Percentiles rank a stretch among this genome's conserved stretches.
phyloP scores from a whole-genome alignment of 2,329 filamentous ascomycete species.

The Parafenestella ontariensis region DNA sequence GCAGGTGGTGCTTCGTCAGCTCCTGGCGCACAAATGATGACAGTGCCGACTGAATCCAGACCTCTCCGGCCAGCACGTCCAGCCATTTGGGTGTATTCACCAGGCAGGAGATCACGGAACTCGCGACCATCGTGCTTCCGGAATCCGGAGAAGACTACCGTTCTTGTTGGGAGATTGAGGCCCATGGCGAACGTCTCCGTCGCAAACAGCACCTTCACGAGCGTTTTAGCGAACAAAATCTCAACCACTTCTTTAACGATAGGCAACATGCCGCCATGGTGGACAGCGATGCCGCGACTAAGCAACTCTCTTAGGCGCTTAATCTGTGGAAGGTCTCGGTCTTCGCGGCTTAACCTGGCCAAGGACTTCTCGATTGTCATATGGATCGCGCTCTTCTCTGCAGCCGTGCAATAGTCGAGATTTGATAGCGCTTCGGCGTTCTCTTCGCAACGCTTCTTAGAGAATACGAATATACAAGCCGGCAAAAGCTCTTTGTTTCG shows the following conservation, averaged over 20 bases:
- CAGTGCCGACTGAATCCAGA: conserved; percentile 88
- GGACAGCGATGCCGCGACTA: conserved; percentile 88
- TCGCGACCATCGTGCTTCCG: conserved; percentile 93
- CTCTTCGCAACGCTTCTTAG: conserved; percentile 95
- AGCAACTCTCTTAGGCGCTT: conserved; percentile 84
- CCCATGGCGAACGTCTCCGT: conserved; percentile 99
- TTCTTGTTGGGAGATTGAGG: conserved; percentile 91
- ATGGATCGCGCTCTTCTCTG: conserved; percentile 95
- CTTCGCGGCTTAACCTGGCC: conserved; percentile 87
- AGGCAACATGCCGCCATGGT: conserved; percentile 91
- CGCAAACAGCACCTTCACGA: conserved; percentile 96
- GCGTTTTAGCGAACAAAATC: conserved; percentile 90
- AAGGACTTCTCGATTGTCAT: conserved; percentile 98
- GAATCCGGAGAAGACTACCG: conserved; percentile 96
- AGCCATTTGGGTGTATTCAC: conserved; percentile 99
- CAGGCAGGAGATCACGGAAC: conserved; percentile 89
- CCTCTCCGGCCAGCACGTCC: conserved; percentile 92
- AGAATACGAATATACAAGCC: conserved; percentile 97
- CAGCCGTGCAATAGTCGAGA: conserved; percentile 90
- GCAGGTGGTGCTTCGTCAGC: conserved; percentile 89
- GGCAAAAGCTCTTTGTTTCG: conserved; percentile 87
- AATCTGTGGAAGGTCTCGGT: conserved; percentile 90
- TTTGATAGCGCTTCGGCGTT: conserved; percentile 96
- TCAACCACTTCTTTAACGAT: conserved; percentile 99
- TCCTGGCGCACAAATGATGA: conserved; percentile 86